These are phyloP conservation scores for Nemania diffusa DNA, from an alignment of 2,329 filamentous ascomycete species.

Conservation along the genomic window DNA sequence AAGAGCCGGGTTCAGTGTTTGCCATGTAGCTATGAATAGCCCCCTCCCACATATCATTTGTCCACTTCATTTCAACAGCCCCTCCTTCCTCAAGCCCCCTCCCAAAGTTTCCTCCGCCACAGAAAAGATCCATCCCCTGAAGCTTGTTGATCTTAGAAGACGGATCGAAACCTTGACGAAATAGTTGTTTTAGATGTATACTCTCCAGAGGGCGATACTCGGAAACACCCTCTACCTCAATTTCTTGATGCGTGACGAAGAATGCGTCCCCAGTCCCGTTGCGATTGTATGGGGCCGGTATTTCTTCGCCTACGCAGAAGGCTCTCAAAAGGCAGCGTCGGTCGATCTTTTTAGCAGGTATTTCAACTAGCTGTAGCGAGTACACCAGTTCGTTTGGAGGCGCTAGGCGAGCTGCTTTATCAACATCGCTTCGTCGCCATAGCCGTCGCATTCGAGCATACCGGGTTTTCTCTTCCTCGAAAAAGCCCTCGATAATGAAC, in stretches of 20 bases:
- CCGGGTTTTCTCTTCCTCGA: slow-evolving; percentile 41
- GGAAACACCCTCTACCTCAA: slow-evolving; percentile 38
- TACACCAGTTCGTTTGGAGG: slow-evolving; percentile 63
- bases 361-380: slow-evolving; percentile 43
- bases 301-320: slow-evolving; percentile 56
- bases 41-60: slow-evolving; percentile 71
- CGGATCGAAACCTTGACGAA: slow-evolving; percentile 69
- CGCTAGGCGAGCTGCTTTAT: slow-evolving; percentile 46
- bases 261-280: slow-evolving; percentile 74
- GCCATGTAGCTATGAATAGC: slow-evolving; percentile 80
- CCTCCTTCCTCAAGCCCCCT: slow-evolving; percentile 79
- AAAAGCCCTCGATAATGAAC: slow-evolving; percentile 63
- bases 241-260: slow-evolving; percentile 63
- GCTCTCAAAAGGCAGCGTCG: slow-evolving; percentile 69
- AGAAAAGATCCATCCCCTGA: slow-evolving; percentile 77
- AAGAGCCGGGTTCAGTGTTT: slow-evolving; percentile 61
- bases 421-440: slow-evolving; percentile 58
- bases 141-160: slow-evolving; percentile 53
- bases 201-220: slow-evolving; percentile 51
- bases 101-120: slow-evolving; percentile 81
- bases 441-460: slow-evolving; percentile 63
- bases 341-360: slow-evolving; percentile 56
- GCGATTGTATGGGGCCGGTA: slow-evolving; percentile 73
- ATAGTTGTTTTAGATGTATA: slow-evolving; percentile 42
- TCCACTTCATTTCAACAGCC: slow-evolving; percentile 71